These are phyloP conservation scores for Daldinia sp. DNA, from an alignment of 2,329 filamentous ascomycete genomes.

Conservation along the genomic window DNA sequence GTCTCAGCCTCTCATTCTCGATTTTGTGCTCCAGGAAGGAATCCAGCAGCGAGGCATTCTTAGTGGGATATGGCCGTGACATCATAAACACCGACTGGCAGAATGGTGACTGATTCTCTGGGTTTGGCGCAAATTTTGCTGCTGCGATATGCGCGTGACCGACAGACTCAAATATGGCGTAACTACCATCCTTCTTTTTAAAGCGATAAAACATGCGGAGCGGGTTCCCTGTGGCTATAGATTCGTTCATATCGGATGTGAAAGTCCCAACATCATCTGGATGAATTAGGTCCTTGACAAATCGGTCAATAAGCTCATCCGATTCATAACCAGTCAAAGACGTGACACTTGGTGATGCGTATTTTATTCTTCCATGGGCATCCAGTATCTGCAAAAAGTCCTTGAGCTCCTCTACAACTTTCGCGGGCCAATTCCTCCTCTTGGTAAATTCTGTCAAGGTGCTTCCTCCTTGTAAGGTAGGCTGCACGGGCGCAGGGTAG, in stretches of 20 bases:
- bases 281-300: constrained; percentile 86
- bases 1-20: constrained; percentile 88
- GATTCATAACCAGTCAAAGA: constrained; percentile 79
- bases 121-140: constrained; percentile 72
- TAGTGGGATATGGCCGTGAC: constrained; percentile 88
- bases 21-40: constrained; percentile 97
- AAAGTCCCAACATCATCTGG: constrained; percentile 86
- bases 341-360: constrained; percentile 84
- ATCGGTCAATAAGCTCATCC: constrained; percentile 77
- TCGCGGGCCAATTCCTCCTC: constrained; percentile 83
- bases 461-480: constrained; percentile 54
- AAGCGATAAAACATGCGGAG: constrained; percentile 90
- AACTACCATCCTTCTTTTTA: constrained; percentile 77
- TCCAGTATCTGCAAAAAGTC: constrained; percentile 91
- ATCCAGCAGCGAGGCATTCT: constrained; percentile 85
- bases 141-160: constrained; percentile 89
- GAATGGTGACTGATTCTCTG: constrained; percentile 73
- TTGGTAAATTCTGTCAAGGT: constrained; percentile 71
- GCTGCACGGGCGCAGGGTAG: constrained; percentile 48
- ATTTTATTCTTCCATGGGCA: constrained; percentile 84
- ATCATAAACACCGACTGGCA: constrained; percentile 96
- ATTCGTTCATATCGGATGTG: constrained; percentile 88
- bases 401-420: constrained; percentile 88
- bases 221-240: constrained; percentile 82
- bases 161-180: constrained; percentile 88